Evolutionary conservation across 768 basidiomycete species (phyloP).

Genomic region (Piloderma croceum): DNA sequence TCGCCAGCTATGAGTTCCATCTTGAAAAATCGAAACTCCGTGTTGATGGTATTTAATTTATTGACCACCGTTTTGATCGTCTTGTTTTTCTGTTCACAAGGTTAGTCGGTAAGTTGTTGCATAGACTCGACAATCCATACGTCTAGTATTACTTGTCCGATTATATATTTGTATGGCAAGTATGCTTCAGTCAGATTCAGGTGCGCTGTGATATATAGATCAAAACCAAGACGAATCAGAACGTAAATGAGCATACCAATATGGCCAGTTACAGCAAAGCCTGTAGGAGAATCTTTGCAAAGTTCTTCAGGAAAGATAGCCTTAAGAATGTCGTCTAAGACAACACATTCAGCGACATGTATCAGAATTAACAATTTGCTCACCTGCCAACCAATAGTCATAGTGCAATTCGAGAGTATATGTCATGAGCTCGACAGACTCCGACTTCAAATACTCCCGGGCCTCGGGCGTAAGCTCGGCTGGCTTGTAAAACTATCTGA

Average conservation of each 20-base stretch:
- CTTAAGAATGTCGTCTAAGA: conserved; percentile 75
- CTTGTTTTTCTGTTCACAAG: conserved; percentile 69
- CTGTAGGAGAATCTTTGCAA: conserved; percentile 72
- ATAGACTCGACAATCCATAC: conserved; percentile 46
- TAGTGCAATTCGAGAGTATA: conserved; percentile 70
- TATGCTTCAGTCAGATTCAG: conserved; percentile 88
- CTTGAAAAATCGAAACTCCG: conserved; percentile 84
- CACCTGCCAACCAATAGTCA: conserved; percentile 86
- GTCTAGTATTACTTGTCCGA: conserved; percentile 89
- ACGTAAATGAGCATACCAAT: conserved; percentile 57
- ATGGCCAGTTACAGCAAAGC: conserved; percentile 87
- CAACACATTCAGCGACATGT: neutral
- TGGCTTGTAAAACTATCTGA: conserved; percentile 45
- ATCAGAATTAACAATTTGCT: conserved; percentile 2
- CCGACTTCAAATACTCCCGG: conserved; percentile 47
- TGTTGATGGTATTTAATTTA: conserved; percentile 83
- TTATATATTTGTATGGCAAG: conserved; percentile 83
- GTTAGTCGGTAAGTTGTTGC: conserved; percentile 13
- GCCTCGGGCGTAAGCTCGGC: conserved; percentile 60
- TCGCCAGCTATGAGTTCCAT: conserved; percentile 97
- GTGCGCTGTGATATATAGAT: conserved; percentile 53
- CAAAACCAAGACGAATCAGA: conserved; percentile 1
- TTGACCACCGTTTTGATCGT: conserved; percentile 86
- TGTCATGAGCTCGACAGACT: conserved; percentile 49
- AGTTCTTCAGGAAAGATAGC: conserved; percentile 77